phyloP scores from a whole-genome alignment of 1,284 basidiomycete species.

The Cutaneotrichosporon sp. region DNA sequence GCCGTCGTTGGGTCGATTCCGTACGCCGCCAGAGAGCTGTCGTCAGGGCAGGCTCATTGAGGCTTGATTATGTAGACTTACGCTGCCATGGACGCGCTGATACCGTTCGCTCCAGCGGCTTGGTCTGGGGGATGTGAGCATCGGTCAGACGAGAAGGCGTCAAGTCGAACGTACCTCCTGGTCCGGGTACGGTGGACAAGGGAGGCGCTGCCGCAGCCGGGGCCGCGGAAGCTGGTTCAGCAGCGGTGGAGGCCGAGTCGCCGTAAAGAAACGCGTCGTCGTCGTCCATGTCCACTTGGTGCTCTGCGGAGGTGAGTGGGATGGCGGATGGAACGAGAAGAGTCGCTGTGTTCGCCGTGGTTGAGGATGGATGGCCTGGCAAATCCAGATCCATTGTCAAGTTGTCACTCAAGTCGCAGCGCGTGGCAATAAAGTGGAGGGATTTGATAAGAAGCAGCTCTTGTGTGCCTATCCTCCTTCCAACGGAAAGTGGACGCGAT shows the following conservation, averaged over 20 bases:
- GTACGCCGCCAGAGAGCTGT: constrained; percentile 42
- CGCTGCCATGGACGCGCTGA: constrained; percentile 33
- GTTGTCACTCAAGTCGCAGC: no score
- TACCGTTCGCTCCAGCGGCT: neutral
- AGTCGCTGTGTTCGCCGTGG: no score
- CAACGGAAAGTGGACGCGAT: no score
- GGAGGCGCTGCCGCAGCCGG: neutral
- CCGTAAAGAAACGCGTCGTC: constrained; percentile 48
- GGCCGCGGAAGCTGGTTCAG: neutral
- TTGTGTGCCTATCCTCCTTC: no score
- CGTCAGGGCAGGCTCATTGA: neutral
- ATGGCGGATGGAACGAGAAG: neutral
- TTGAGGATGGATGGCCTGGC: neutral
- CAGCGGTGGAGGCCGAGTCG: constrained; percentile 14
- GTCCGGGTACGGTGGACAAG: neutral
- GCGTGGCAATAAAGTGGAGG: no score
- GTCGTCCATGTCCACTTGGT: constrained; percentile 40
- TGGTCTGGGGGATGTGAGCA: neutral
- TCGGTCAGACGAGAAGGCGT: neutral
- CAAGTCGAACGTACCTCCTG: constrained; percentile 1
- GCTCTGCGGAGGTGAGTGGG: neutral
- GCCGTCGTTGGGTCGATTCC: constrained; percentile 37
- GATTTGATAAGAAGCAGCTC: no score
- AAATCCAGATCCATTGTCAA: no score
- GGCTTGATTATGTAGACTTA: constrained; percentile 8